Percentiles rank a stretch among this genome's conserved stretches.
phyloP scores from a whole-genome alignment of 495 filamentous ascomycete genomes.

The Corynascus novoguineensis region DNA sequence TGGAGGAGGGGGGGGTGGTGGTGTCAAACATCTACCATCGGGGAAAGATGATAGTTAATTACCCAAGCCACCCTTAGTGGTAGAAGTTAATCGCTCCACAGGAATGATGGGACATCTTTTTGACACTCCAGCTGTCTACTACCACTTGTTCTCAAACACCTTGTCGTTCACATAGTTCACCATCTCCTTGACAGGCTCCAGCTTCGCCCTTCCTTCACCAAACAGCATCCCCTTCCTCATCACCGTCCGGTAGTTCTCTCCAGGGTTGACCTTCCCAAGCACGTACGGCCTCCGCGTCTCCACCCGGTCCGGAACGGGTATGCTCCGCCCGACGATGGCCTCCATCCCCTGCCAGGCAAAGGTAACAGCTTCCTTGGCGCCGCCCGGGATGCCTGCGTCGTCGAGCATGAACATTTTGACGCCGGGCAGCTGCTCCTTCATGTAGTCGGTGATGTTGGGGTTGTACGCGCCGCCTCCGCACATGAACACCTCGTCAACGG shows the following conservation, averaged over 20 bases:
- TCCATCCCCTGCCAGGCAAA: conserved; percentile 55
- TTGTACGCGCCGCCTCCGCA: conserved; percentile 55
- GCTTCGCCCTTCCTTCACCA: conserved; percentile 38
- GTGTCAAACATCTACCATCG: not conserved
- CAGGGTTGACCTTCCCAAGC: conserved; percentile 49
- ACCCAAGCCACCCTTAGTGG: not conserved
- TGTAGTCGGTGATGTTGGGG: conserved; percentile 49
- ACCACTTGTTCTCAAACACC: conserved; percentile 42
- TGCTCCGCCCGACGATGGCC: conserved; percentile 46
- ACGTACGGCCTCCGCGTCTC: conserved; percentile 46
- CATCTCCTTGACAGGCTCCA: conserved; percentile 47
- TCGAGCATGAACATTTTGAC: conserved; percentile 51
- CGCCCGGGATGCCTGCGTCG: conserved; percentile 48
- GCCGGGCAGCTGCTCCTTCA: conserved; percentile 45
- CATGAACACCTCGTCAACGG: conserved; percentile 55
- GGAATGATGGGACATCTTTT: not conserved
- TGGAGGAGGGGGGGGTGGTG: not conserved
- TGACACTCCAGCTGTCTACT: conserved; percentile 3
- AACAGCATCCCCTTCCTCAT: conserved; percentile 48
- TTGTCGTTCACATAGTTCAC: conserved; percentile 43
- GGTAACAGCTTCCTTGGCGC: conserved; percentile 54
- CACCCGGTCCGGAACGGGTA: conserved; percentile 49
- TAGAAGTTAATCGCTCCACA: not conserved
- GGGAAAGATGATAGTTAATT: not conserved
- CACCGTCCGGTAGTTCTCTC: conserved; percentile 49